Conservation (phyloP, 345 rosid species). For the Erysimum cheiranthoides region DNA sequence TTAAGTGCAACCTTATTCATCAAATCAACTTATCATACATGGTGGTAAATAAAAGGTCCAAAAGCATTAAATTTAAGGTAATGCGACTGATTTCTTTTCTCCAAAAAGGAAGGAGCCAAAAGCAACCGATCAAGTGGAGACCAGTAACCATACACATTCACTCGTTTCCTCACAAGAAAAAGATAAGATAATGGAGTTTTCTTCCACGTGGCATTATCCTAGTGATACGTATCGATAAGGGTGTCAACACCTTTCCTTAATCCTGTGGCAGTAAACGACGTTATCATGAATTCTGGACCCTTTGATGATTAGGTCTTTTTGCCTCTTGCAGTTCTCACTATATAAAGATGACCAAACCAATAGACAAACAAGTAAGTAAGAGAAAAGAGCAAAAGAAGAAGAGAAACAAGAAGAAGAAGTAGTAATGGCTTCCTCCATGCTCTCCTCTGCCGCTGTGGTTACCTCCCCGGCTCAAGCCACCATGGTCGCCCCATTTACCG, state of each 20-base stretch:
- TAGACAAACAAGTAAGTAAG: conserved; percentile 11
- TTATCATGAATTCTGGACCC: conserved; percentile 42
- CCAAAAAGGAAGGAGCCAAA: conserved; percentile 40
- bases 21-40: neutral
- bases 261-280: conserved; percentile 46
- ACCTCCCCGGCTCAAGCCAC: conserved; percentile 56
- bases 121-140: conserved; percentile 40
- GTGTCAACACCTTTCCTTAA: conserved; percentile 44
- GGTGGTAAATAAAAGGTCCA: conserved; percentile 1
- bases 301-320: conserved; percentile 22
- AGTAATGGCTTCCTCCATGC: conserved; percentile 67
- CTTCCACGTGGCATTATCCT: conserved; percentile 32
- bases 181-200: conserved; percentile 39
- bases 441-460: conserved; percentile 57
- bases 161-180: conserved; percentile 22
- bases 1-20: neutral
- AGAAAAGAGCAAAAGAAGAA: conserved; percentile 20
- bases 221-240: conserved; percentile 42
- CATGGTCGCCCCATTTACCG: conserved; percentile 64
- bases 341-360: conserved; percentile 31
- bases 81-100: conserved; percentile 8
- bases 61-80: conserved; percentile 16
- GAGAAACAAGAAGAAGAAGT: conserved; percentile 4
- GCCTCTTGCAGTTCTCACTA: conserved; percentile 21
- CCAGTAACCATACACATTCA: conserved; percentile 38